Evolutionary conservation across 176 grass and related monocot species (phyloP).

Genomic region (Dendrocalamus sinicus): DNA sequence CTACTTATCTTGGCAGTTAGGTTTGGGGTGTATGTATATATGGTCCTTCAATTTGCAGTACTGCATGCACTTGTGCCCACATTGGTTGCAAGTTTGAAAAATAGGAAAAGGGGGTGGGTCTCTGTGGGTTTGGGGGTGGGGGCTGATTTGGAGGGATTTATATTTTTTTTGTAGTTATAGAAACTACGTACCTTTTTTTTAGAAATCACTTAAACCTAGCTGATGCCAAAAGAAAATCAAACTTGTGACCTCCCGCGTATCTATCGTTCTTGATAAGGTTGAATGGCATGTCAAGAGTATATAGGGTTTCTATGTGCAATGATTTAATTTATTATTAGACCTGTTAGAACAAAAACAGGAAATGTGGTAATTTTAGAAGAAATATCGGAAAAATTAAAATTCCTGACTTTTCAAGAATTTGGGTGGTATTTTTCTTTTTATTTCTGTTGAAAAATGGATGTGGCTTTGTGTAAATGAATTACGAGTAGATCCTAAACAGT

Average conservation of each 20-base stretch:
- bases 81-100: slow-evolving; percentile 46
- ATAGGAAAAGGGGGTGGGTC: background rate
- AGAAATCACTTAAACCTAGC: background rate
- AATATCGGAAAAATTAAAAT: background rate
- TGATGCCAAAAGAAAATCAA: background rate
- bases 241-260: background rate
- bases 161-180: background rate
- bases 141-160: background rate
- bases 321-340: background rate
- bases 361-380: background rate
- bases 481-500: background rate
- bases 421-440: background rate
- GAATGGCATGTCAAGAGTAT: background rate
- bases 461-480: background rate
- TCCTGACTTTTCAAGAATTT: background rate
- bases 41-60: slow-evolving; percentile 40
- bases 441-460: background rate
- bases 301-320: background rate
- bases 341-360: background rate
- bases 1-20: slow-evolving; percentile 32
- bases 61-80: slow-evolving; percentile 8
- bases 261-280: background rate
- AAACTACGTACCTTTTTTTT: background rate
- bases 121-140: slow-evolving; percentile 6
- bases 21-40: slow-evolving; percentile 2